These are phyloP conservation scores for Vaccinium vitisidaea DNA, from an alignment of 148 eudicot species.

Conservation along the genomic window DNA sequence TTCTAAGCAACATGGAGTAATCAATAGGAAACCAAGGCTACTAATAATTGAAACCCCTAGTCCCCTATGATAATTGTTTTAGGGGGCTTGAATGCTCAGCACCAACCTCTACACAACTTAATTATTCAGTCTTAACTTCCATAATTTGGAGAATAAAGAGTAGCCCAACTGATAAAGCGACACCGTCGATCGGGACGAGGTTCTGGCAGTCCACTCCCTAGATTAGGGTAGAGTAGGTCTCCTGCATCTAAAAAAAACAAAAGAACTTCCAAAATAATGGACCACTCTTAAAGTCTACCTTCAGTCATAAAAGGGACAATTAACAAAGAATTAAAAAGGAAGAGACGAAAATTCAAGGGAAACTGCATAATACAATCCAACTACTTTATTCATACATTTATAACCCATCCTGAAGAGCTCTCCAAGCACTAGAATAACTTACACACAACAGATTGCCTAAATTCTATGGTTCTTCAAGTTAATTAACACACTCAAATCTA, in stretches of 20 bases:
- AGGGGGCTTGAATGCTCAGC: background rate
- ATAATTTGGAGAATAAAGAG: background rate
- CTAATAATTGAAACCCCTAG: background rate
- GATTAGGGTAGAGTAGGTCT: too few species aligned
- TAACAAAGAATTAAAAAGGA: too few species aligned
- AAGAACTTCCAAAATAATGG: background rate
- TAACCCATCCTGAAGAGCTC: background rate
- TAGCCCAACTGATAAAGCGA: too few species aligned
- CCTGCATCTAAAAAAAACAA: too few species aligned
- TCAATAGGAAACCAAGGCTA: background rate
- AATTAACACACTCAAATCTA: background rate
- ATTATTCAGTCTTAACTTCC: background rate
- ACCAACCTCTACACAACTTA: background rate
- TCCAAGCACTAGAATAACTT: conserved; percentile 7
- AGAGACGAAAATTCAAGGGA: background rate
- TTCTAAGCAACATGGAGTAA: background rate
- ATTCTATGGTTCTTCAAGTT: background rate
- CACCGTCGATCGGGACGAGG: too few species aligned
- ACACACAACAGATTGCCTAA: background rate
- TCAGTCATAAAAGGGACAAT: background rate
- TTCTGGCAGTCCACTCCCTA: too few species aligned
- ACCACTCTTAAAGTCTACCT: background rate
- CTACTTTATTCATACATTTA: background rate
- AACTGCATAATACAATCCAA: background rate
- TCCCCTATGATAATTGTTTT: background rate